Percentiles rank a stretch among this genome's conserved stretches.
Conservation (phyloP, 768 basidiomycete genomes). For the Botryobasidium botryosum region DNA sequence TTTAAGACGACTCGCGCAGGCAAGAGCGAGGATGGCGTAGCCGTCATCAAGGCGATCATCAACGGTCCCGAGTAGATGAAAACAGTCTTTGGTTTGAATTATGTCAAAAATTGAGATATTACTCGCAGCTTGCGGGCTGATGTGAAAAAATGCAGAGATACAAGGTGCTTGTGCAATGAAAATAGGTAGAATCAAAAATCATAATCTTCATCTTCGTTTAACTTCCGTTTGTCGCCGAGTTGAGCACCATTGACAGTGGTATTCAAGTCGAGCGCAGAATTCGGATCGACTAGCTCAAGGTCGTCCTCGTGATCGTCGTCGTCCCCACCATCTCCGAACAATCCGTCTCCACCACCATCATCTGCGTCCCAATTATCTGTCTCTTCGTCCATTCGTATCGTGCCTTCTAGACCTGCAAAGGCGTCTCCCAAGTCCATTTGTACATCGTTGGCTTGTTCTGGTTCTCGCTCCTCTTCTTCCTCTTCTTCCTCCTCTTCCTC, state of each 20-base stretch:
- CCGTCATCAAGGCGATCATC: conserved; percentile 80
- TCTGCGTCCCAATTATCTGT: not conserved
- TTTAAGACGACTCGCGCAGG: conserved; percentile 69
- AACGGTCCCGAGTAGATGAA: conserved; percentile 52
- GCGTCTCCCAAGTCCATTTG: conserved; percentile 7
- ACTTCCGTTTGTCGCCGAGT: conserved; percentile 55
- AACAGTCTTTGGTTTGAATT: no score
- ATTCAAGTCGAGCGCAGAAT: not conserved
- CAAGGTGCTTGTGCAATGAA: no score
- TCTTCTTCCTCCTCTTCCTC: conserved; percentile 44
- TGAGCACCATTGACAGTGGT: conserved; percentile 26
- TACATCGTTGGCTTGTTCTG: not conserved
- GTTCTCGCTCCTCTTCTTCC: conserved; percentile 17
- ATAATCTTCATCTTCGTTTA: conserved; percentile 79
- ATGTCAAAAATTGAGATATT: no score
- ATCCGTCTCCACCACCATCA: conserved; percentile 35
- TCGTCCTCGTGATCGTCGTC: conserved; percentile 54
- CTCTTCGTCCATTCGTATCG: not conserved
- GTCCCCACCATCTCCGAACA: conserved; percentile 15
- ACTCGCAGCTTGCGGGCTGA: no score
- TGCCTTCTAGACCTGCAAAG: not conserved
- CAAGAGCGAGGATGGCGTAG: conserved; percentile 72
- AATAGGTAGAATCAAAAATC: no score
- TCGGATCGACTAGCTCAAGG: conserved; percentile 52
- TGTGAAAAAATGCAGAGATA: no score